These are phyloP conservation scores for Suaeda aralocaspica DNA, from an alignment of 148 eudicot species.

Conservation along the genomic window DNA sequence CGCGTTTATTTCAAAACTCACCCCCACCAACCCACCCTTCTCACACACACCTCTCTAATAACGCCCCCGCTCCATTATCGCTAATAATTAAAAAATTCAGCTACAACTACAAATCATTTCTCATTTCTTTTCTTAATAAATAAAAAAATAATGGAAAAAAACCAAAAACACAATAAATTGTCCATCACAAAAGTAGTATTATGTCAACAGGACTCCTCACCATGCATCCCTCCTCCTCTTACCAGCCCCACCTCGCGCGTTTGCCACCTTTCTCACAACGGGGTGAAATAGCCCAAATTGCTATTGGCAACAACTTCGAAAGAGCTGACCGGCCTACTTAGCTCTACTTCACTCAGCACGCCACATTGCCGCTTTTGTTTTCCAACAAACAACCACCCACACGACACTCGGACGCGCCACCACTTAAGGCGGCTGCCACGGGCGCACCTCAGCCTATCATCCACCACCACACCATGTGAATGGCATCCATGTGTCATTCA, in stretches of 20 bases:
- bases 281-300: too few species aligned
- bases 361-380: conserved; percentile 71
- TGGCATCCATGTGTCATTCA: conserved; percentile 2
- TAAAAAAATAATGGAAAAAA: conserved; percentile 14
- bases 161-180: conserved; percentile 13
- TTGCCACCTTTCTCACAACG: conserved; percentile 33
- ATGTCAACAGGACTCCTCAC: conserved; percentile 44
- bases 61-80: too few species aligned
- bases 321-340: conserved; percentile 70
- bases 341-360: conserved; percentile 65
- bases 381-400: conserved; percentile 44
- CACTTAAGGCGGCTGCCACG: neutral
- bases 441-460: conserved; percentile 13
- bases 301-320: conserved; percentile 37
- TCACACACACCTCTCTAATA: too few species aligned
- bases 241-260: neutral
- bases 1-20: too few species aligned
- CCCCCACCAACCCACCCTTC: too few species aligned
- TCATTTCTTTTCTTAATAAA: too few species aligned
- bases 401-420: conserved; percentile 13
- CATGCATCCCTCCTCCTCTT: conserved; percentile 31
- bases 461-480: neutral
- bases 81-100: too few species aligned
- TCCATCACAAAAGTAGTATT: conserved; percentile 43
- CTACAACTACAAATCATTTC: too few species aligned